These are phyloP conservation scores for Aspergillus tubingensis DNA, from an alignment of 2,329 filamentous ascomycete genomes.

Conservation along the genomic window DNA sequence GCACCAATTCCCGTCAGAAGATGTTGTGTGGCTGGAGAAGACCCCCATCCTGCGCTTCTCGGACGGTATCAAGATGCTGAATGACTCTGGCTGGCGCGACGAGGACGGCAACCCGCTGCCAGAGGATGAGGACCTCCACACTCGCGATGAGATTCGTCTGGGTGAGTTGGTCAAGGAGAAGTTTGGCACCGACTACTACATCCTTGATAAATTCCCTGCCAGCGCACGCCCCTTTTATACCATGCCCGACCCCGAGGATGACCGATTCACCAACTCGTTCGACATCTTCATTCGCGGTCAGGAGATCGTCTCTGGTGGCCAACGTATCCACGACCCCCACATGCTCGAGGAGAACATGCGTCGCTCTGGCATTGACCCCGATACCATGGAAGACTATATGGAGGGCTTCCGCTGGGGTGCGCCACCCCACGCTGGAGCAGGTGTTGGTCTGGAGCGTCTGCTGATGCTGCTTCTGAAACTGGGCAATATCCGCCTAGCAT, in stretches of 20 bases:
- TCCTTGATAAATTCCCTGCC: conserved; percentile 88
- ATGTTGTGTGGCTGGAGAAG: conserved; percentile 82
- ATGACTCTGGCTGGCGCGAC: conserved; percentile 72
- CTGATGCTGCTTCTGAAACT: conserved; percentile 83
- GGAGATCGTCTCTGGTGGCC: conserved; percentile 87
- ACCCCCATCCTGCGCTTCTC: conserved; percentile 79
- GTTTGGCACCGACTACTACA: conserved; percentile 86
- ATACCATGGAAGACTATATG: conserved; percentile 88
- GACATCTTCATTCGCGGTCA: conserved; percentile 94
- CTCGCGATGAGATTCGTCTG: conserved; percentile 81
- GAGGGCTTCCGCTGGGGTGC: conserved; percentile 85
- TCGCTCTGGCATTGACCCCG: conserved; percentile 71
- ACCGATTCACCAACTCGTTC: conserved; percentile 81
- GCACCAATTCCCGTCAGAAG: conserved; percentile 80
- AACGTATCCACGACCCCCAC: conserved; percentile 81
- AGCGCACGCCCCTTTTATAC: conserved; percentile 88
- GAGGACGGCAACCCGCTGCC: conserved; percentile 73
- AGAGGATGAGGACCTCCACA: conserved; percentile 77
- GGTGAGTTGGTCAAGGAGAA: conserved; percentile 83
- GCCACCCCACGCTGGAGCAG: conserved; percentile 85
- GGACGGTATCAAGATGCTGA: conserved; percentile 78
- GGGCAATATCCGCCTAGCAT: conserved; percentile 85
- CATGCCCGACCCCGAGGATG: conserved; percentile 75
- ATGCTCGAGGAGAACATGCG: conserved; percentile 78
- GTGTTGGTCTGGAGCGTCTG: conserved; percentile 86